These are phyloP conservation scores for Russula brevipes DNA, from an alignment of 768 basidiomycete genomes.

Conservation along the genomic window DNA sequence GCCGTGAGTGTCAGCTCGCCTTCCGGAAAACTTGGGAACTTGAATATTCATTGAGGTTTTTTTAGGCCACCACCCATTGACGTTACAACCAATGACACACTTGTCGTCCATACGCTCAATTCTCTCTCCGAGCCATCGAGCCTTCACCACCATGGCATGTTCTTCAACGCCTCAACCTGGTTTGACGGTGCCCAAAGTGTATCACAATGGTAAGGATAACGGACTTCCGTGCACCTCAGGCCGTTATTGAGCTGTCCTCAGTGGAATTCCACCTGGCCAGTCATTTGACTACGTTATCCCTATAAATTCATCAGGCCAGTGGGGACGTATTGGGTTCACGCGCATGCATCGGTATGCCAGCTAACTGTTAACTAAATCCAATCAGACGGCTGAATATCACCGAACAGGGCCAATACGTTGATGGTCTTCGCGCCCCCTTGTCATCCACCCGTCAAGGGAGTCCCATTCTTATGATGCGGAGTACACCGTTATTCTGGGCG, in stretches of 20 bases:
- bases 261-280: slow-evolving; percentile 72
- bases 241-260: slow-evolving; percentile 28
- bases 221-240: neutral
- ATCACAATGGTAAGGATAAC: slow-evolving; percentile 66
- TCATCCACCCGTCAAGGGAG: slow-evolving; percentile 67
- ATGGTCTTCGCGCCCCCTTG: slow-evolving; percentile 81
- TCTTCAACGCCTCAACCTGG: slow-evolving; percentile 82
- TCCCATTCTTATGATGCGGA: slow-evolving; percentile 81
- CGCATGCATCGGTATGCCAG: slow-evolving; percentile 49
- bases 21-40: too few species aligned
- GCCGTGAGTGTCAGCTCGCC: slow-evolving; percentile 58
- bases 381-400: neutral
- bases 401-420: slow-evolving; percentile 78
- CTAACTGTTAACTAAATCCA: neutral
- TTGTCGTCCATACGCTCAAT: slow-evolving; percentile 75
- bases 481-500: slow-evolving; percentile 76
- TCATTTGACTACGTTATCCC: slow-evolving; percentile 73
- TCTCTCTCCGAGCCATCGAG: slow-evolving; percentile 59
- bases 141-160: slow-evolving; percentile 94
- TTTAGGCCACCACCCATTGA: slow-evolving; percentile 76
- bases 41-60: neutral
- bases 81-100: slow-evolving; percentile 62
- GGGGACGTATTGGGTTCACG: slow-evolving; percentile 79
- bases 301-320: slow-evolving; percentile 59
- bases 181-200: slow-evolving; percentile 84